Conservation (phyloP, 176 grass and related monocot genomes). For the Hyparrhenia diplandra region DNA sequence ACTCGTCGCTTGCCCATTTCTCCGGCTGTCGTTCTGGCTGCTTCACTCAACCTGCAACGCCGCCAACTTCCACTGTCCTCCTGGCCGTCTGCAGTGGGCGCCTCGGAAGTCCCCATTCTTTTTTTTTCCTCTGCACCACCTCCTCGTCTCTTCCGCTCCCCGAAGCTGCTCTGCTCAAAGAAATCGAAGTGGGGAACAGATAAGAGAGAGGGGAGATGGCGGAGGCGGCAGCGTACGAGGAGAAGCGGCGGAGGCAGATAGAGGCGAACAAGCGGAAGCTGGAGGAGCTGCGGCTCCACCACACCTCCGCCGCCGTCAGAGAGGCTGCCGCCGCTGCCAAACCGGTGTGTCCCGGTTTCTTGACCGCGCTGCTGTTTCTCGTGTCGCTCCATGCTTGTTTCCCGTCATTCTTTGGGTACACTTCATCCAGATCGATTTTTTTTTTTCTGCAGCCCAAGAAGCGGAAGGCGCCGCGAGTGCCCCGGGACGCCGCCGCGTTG, state of each 20-base stretch:
- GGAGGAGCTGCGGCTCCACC: conserved; percentile 64
- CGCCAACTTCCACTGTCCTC: too few relatives aligned
- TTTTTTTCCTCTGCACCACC: neutral
- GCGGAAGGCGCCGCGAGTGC: conserved; percentile 39
- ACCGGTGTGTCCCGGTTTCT: conserved; percentile 30
- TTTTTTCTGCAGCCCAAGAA: conserved; percentile 56
- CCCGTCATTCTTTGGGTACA: neutral
- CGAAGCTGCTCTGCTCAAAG: neutral
- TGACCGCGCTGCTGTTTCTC: neutral
- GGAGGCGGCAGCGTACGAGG: conserved; percentile 48
- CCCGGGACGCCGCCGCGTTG: neutral
- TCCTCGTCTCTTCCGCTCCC: neutral
- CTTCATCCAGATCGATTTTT: too few relatives aligned
- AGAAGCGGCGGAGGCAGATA: conserved; percentile 54
- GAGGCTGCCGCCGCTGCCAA: conserved; percentile 44
- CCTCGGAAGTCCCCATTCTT: too few relatives aligned
- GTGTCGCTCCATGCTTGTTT: neutral
- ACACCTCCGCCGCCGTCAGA: conserved; percentile 53
- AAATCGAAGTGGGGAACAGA: neutral
- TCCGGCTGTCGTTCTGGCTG: too few relatives aligned
- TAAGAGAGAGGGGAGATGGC: conserved; percentile 9
- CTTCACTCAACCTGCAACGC: too few relatives aligned
- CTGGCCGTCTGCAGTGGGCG: too few relatives aligned
- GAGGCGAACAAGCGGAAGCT: conserved; percentile 80
- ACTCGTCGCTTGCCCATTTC: too few relatives aligned